Evolutionary conservation across 352 stramenopile genomes (phyloP).

Genomic region (Phytophthora citricola): DNA sequence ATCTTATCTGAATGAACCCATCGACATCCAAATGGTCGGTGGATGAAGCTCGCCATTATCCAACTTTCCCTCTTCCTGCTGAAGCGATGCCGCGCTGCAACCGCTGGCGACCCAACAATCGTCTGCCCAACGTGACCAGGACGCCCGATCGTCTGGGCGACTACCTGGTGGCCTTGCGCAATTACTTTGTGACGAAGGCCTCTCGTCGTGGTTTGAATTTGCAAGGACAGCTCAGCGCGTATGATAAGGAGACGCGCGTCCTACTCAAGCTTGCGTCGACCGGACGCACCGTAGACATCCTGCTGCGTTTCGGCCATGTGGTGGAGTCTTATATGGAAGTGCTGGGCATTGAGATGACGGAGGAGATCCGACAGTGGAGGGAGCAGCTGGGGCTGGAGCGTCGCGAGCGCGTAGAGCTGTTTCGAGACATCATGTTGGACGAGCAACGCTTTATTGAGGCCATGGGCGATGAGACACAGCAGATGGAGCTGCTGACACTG

Average conservation of each 20-base stretch:
- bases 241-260: constrained; percentile 25
- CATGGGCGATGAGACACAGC: constrained; percentile 32
- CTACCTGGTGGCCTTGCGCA: constrained; percentile 31
- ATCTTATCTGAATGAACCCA: too few species aligned
- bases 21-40: too few species aligned
- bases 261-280: constrained; percentile 30
- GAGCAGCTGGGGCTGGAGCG: constrained; percentile 20
- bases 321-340: constrained; percentile 29
- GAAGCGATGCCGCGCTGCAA: constrained; percentile 5
- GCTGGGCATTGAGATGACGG: constrained; percentile 14
- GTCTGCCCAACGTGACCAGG: constrained; percentile 3
- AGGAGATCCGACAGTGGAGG: constrained; percentile 22
- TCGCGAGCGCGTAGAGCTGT: constrained; percentile 19
- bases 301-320: constrained; percentile 21
- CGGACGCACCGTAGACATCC: constrained; percentile 16
- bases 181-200: constrained; percentile 7
- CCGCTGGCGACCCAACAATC: constrained; percentile 20
- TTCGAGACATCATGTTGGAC: constrained; percentile 15
- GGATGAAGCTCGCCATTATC: neutral
- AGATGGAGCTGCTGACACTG: constrained; percentile 34
- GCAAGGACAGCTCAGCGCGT: constrained; percentile 14
- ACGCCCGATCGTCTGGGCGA: constrained; percentile 31
- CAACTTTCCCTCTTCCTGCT: neutral
- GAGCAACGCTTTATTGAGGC: constrained; percentile 16
- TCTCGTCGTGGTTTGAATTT: constrained; percentile 18